phyloP scores from a whole-genome alignment of 257 asterid genomes.

The Plantago major region DNA sequence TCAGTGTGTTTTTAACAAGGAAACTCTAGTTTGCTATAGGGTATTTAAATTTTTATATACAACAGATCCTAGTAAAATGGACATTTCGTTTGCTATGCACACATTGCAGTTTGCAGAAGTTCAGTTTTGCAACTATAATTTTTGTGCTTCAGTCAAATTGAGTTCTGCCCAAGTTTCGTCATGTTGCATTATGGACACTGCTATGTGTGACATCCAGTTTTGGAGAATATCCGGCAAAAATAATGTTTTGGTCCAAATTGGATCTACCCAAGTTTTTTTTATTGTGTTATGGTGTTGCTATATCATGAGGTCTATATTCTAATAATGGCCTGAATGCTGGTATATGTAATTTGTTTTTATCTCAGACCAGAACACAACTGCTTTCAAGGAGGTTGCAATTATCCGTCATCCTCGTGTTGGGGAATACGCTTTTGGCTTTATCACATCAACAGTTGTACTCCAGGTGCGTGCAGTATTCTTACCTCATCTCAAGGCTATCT shows the following conservation, averaged over 20 bases:
- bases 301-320: conserved; percentile 5
- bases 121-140: too few relatives aligned
- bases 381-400: conserved; percentile 94
- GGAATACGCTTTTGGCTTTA: conserved; percentile 87
- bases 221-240: neutral
- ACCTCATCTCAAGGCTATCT: too few relatives aligned
- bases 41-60: too few relatives aligned
- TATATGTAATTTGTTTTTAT: conserved; percentile 16
- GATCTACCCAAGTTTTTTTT: conserved; percentile 2
- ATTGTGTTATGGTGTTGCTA: conserved; percentile 9
- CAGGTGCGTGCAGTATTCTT: conserved; percentile 50
- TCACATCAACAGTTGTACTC: conserved; percentile 75
- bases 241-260: conserved; percentile 1
- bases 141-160: too few relatives aligned
- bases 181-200: neutral
- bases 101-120: too few relatives aligned
- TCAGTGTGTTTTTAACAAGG: too few relatives aligned
- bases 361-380: conserved; percentile 81
- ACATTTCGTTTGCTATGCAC: too few relatives aligned
- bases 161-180: too few relatives aligned
- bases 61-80: too few relatives aligned
- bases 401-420: conserved; percentile 94
- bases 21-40: too few relatives aligned
- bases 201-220: neutral
- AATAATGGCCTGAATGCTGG: conserved; percentile 13